Evolutionary conservation across 2,329 filamentous ascomycete species (phyloP).

Genomic region (Epichloe aotearoae): DNA sequence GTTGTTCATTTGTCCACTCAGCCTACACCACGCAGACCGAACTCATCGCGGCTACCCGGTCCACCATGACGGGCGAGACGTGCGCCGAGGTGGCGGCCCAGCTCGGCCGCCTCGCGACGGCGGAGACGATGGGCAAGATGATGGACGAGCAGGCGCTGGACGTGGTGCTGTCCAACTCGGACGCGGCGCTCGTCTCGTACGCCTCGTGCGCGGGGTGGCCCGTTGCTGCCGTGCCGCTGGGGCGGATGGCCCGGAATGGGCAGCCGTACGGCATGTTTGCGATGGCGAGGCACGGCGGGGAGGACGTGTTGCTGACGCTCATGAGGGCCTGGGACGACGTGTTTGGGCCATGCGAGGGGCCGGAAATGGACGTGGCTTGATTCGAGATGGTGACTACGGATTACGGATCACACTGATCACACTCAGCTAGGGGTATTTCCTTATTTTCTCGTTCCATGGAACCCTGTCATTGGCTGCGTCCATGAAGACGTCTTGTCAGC

Average conservation of each 20-base stretch:
- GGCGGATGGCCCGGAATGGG: not conserved
- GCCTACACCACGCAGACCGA: not conserved
- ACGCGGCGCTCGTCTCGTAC: not conserved
- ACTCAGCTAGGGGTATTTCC: too few relatives aligned
- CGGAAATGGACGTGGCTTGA: too few relatives aligned
- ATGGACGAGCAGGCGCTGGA: not conserved
- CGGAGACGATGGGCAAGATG: not conserved
- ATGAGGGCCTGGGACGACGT: not conserved
- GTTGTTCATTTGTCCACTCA: not conserved
- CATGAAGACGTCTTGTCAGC: too few relatives aligned
- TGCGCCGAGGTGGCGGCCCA: not conserved
- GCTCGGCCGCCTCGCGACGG: not conserved
- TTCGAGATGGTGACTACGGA: too few relatives aligned
- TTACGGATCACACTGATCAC: too few relatives aligned
- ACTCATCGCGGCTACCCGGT: not conserved
- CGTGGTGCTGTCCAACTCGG: not conserved
- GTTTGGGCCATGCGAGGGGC: not conserved
- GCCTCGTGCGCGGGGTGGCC: not conserved
- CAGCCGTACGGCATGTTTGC: slow-evolving; percentile 4
- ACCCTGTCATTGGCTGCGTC: too few relatives aligned
- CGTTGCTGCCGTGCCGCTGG: not conserved
- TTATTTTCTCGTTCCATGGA: too few relatives aligned
- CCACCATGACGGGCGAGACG: not conserved
- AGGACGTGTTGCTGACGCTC: not conserved
- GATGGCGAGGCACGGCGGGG: not conserved